Conservation (phyloP, 139 green algal species). For the Tetraselmis striata region DNA sequence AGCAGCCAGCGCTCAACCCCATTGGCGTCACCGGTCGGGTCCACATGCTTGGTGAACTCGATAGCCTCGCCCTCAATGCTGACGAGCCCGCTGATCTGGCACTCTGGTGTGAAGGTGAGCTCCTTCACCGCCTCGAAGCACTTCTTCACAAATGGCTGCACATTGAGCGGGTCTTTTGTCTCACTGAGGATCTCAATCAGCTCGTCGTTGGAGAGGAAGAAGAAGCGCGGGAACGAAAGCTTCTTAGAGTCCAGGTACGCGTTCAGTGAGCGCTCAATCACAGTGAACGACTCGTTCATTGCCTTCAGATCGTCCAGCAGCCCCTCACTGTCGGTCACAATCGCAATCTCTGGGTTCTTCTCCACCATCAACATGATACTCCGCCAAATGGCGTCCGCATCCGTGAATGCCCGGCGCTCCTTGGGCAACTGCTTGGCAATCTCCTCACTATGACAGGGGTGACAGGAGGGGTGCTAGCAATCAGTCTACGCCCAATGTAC, state of each 20-base stretch:
- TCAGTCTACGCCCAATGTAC: too few relatives aligned
- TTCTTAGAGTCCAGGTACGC: slow-evolving; percentile 45
- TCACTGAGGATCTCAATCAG: slow-evolving; percentile 58
- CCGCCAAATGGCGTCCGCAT: slow-evolving; percentile 32
- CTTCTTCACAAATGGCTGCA: slow-evolving; percentile 62
- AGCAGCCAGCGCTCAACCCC: slow-evolving; percentile 60
- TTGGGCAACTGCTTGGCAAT: slow-evolving; percentile 41
- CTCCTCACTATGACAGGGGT: too few relatives aligned
- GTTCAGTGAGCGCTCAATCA: slow-evolving; percentile 37
- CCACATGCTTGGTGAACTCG: slow-evolving; percentile 23
- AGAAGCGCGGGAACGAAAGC: slow-evolving; percentile 44
- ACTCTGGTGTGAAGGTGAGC: slow-evolving; percentile 29
- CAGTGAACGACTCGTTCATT: slow-evolving; percentile 21
- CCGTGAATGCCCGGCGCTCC: slow-evolving; percentile 25
- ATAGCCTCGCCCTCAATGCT: slow-evolving; percentile 44
- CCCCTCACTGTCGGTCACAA: slow-evolving; percentile 32
- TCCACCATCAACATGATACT: slow-evolving; percentile 32
- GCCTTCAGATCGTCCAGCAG: slow-evolving; percentile 41
- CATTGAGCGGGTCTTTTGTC: slow-evolving; percentile 41
- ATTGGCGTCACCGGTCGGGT: slow-evolving; percentile 28
- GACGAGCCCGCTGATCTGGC: slow-evolving; percentile 33
- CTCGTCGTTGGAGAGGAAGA: slow-evolving; percentile 60
- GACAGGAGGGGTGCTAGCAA: too few relatives aligned
- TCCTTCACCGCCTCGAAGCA: slow-evolving; percentile 56
- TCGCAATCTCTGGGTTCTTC: slow-evolving; percentile 32